phyloP scores from a whole-genome alignment of 83 land plant species.

The Picea abies region DNA sequence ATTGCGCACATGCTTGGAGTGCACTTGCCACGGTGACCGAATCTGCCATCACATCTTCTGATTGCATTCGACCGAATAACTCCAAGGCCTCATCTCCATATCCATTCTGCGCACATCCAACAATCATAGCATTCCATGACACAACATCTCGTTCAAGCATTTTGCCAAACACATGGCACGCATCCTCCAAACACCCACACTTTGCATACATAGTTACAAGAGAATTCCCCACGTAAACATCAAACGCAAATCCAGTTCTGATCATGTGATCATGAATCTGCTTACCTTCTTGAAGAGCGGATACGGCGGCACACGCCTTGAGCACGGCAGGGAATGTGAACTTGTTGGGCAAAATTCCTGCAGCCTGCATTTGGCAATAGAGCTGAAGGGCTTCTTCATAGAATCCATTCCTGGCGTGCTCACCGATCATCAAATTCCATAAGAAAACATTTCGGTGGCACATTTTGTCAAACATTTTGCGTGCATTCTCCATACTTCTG shows the following conservation, averaged over 20 bases:
- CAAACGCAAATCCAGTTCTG: conserved; percentile 42
- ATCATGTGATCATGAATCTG: conserved; percentile 40
- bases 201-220: conserved; percentile 61
- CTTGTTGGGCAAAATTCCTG: conserved; percentile 29
- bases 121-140: conserved; percentile 53
- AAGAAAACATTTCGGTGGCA: conserved; percentile 28
- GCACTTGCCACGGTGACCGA: conserved; percentile 39
- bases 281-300: conserved; percentile 36
- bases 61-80: conserved; percentile 40
- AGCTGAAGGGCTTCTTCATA: conserved; percentile 42
- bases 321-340: conserved; percentile 49
- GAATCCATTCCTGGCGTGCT: conserved; percentile 39
- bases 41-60: not conserved
- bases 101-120: conserved; percentile 64
- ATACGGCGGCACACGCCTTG: conserved; percentile 41
- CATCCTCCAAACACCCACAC: conserved; percentile 45
- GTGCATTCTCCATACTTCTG: conserved; percentile 19
- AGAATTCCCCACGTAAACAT: conserved; percentile 36
- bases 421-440: conserved; percentile 59
- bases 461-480: conserved; percentile 39
- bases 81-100: conserved; percentile 44
- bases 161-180: conserved; percentile 41
- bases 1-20: conserved; percentile 50
- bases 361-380: conserved; percentile 31
- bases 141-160: conserved; percentile 34